These are phyloP conservation scores for Glycine latifolia DNA, from an alignment of 306 rosid species.

Conservation along the genomic window DNA sequence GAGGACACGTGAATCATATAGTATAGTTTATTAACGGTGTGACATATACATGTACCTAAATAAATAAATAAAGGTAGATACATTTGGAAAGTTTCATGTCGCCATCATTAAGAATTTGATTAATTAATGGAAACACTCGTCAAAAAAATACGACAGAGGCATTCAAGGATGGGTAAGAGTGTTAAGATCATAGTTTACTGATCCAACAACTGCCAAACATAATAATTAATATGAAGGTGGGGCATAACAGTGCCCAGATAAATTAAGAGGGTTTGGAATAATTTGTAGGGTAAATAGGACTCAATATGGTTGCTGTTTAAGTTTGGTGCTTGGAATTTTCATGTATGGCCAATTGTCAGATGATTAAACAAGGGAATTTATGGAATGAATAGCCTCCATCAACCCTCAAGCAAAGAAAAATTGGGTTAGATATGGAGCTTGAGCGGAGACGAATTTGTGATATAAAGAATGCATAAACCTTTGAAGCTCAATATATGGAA, in stretches of 20 bases:
- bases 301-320: neutral
- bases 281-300: neutral
- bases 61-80: neutral
- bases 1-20: conserved; percentile 8
- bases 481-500: neutral
- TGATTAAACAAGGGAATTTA: neutral
- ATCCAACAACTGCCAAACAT: no score
- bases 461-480: neutral
- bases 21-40: neutral
- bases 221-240: neutral
- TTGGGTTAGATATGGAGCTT: neutral
- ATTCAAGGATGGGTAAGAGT: conserved; percentile 16
- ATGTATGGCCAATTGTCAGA: neutral
- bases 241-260: neutral
- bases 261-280: conserved; percentile 5
- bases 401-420: neutral
- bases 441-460: neutral
- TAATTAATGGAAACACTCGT: neutral
- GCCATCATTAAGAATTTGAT: conserved; percentile 36
- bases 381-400: conserved; percentile 21
- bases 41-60: conserved; percentile 2
- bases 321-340: neutral
- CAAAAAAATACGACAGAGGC: conserved; percentile 6
- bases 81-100: conserved; percentile 30
- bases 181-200: neutral